Base-by-base conservation (phyloP, 495 filamentous ascomycete genomes). In the Xylaria grammica region DNA sequence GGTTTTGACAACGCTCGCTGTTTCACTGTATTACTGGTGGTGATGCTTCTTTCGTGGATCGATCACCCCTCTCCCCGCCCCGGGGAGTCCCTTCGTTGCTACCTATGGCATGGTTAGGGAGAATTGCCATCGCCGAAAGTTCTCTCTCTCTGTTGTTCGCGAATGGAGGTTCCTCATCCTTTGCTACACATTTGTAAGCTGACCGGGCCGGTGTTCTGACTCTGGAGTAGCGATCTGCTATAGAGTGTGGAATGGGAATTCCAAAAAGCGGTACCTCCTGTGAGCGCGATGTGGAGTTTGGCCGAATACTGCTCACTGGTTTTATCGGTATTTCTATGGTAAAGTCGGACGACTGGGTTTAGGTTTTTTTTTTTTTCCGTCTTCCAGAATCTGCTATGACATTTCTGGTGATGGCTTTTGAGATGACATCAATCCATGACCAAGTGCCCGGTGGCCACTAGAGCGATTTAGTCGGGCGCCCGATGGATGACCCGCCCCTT, bases 171-270 rank as follows among this genome's bases (percentile, higher is more conserved):
- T 36, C 32, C 5, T 36, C 32, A n/a, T n/a, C 20, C 13, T 27
- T 58, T 45, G 38, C 30, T 30, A 22, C 22, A 44, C n/a, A 29
- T 36, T n/a, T 24, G 40, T 24, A 48, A 48, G 56, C 42, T 29
- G 36, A 45, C 38, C 54, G 24, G 30, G 38, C 15, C 13, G 36
- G 11, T 8, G 36, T 57, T 10, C 24, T 24, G 30, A 17, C 17
- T 30, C 19, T 15, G 4, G 30, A 8, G 34, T n/a, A 38, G 32
- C 10, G 30, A 26, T 29, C 67, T 66, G 62, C 67, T 52, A 69
- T 67, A 40, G 45, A 48, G 22, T 15, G 15, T 15, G 26, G 55
- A 17, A 48, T 46, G 55, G 55, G 26, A 58, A 58, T 59, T 59
- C 42, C 42, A 34, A 59, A 59, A 59, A 48, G 29, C 56, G 24